These are phyloP conservation scores for Falciphora oryzae DNA, from an alignment of 2,329 filamentous ascomycete species.

Conservation along the genomic window DNA sequence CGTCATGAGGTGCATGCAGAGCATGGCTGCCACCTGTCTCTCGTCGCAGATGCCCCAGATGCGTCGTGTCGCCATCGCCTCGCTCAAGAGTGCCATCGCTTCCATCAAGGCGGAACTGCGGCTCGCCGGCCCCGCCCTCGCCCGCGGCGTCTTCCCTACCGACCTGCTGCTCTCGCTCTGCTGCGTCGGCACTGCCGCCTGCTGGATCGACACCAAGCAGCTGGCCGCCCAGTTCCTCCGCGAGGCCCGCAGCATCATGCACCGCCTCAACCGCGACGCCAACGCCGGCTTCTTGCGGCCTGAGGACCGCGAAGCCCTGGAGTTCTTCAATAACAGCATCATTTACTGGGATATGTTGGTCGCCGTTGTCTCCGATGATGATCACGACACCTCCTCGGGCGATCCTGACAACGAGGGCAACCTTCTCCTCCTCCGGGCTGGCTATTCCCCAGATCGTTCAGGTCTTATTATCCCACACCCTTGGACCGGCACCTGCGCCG, in stretches of 20 bases:
- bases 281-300: slow-evolving; percentile 11
- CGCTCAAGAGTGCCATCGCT: slow-evolving; percentile 28
- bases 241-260: slow-evolving; percentile 17
- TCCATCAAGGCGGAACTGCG: slow-evolving; percentile 30
- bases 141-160: slow-evolving; percentile 22
- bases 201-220: slow-evolving; percentile 32
- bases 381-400: slow-evolving; percentile 3
- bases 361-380: slow-evolving; percentile 30
- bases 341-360: slow-evolving; percentile 35
- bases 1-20: slow-evolving; percentile 33
- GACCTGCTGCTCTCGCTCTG: slow-evolving; percentile 32
- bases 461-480: slow-evolving; percentile 24
- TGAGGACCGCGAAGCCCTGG: slow-evolving; percentile 24
- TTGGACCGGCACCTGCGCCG: slow-evolving; percentile 32
- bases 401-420: slow-evolving; percentile 12
- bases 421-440: slow-evolving; percentile 7
- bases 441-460: slow-evolving; percentile 7
- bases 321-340: slow-evolving; percentile 33
- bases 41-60: slow-evolving; percentile 29
- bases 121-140: slow-evolving; percentile 16
- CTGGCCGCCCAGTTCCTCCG: slow-evolving; percentile 18
- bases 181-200: slow-evolving; percentile 33
- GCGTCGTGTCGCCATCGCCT: slow-evolving; percentile 26
- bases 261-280: slow-evolving; percentile 1
- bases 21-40: slow-evolving; percentile 35